Base-by-base conservation (phyloP, 257 asterid genomes). In the Mentha longifolia region DNA sequence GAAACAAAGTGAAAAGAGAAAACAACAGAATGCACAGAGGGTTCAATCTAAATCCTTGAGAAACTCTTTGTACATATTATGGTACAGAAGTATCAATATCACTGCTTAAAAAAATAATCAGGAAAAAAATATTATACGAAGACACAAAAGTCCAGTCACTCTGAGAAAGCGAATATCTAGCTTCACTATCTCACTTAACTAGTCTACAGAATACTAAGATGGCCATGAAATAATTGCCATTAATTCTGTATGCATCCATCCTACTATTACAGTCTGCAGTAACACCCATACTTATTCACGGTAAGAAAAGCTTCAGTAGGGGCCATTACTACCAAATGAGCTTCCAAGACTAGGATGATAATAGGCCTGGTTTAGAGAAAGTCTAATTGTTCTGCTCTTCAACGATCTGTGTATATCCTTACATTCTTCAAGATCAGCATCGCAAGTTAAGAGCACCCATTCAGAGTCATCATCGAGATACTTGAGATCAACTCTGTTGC, bases 351-450 rank as follows among this genome's bases (percentile, higher is more conserved):
- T 77, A 9, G 76, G 73, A 75, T 76, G 77, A 68, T 73, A 75
- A 73, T 74, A 75, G n/a, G 80, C 68, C 74, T 80, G 87, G 61
- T 78, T 81, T 72, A 88, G 77, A 41, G 87, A 74, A 20, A 88
- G 71, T 81, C 85, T 88, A 51, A 91, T 87, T 19, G 89, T 84
- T 63, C 76, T 82, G 80, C 73, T 82, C 71, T 80, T 76, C 71
- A 80, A 78, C 20, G 83, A 74, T 73, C 71, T 87, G 82, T 91
- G 92, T 77, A 88, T 87, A 74, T 88, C 92, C 11, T 77, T 66
- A 72, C 95, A 91, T 76, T 91, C 96, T 79, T 88, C 96, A 55
- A 91, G 96, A 83, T 91, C 97, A 20, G 82, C 97, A 67, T 90
- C 92, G 19, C 97, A 90, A 10, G 95, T 88, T 74, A 90, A 68